Evolutionary conservation across 164 flowering plant species (phyloP).

Genomic region (Cinnamomum chago): DNA sequence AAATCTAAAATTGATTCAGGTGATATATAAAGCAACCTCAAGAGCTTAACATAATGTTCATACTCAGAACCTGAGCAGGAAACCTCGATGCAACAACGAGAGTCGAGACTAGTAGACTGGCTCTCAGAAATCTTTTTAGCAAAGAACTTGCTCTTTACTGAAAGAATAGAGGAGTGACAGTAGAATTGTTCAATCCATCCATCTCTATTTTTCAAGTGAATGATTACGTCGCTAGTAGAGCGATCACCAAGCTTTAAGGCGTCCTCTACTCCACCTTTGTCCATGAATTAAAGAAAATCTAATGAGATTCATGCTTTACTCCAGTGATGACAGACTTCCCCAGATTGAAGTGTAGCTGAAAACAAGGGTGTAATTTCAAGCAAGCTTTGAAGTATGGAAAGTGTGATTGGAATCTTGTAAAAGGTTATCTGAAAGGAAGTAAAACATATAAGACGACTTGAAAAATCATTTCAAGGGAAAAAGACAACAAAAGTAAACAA

Average conservation of each 20-base stretch:
- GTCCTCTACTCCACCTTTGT: slow-evolving; percentile 21
- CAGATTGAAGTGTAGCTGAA: slow-evolving; percentile 9
- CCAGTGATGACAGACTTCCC: not conserved
- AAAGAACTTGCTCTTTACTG: slow-evolving; percentile 44
- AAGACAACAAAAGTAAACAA: not conserved
- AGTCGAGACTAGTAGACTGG: slow-evolving; percentile 6
- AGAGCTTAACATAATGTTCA: slow-evolving; percentile 42
- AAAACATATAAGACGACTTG: not conserved
- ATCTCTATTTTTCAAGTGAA: slow-evolving; percentile 36
- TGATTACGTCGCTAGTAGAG: slow-evolving; percentile 35
- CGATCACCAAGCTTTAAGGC: slow-evolving; percentile 33
- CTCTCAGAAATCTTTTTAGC: slow-evolving; percentile 25
- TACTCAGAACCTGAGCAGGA: slow-evolving; percentile 37
- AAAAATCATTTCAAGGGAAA: not conserved
- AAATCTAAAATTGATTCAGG: slow-evolving; percentile 33
- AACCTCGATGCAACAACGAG: slow-evolving; percentile 33
- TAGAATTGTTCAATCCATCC: slow-evolving; percentile 41
- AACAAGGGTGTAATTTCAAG: not conserved
- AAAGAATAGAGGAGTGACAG: slow-evolving; percentile 43
- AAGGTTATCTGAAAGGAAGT: not conserved
- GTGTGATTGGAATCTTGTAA: not conserved
- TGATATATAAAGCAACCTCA: slow-evolving; percentile 43
- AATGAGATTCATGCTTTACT: slow-evolving; percentile 34
- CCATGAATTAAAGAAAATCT: slow-evolving; percentile 26
- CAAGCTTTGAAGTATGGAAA: slow-evolving; percentile 4